phyloP scores from a whole-genome alignment of 345 rosid species.

The Mangifera indica region DNA sequence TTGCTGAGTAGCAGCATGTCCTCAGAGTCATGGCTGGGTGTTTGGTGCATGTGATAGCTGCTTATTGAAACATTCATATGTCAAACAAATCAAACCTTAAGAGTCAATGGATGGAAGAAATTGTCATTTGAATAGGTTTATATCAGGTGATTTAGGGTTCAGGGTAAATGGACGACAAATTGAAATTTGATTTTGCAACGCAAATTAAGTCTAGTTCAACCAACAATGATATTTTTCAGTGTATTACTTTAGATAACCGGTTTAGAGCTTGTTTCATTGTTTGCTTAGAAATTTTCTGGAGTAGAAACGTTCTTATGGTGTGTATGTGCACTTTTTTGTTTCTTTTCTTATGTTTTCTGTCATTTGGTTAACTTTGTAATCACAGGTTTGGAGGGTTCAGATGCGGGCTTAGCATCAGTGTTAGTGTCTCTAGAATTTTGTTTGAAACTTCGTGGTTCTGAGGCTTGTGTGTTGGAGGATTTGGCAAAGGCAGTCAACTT shows the following conservation, averaged over 20 bases:
- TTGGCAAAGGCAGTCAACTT: slow-evolving; percentile 81
- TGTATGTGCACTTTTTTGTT: slow-evolving; percentile 30
- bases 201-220: too few relatives aligned
- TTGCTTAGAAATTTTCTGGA: not conserved
- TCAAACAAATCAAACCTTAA: not conserved
- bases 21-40: too few relatives aligned
- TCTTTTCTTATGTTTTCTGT: not conserved
- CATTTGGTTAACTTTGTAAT: slow-evolving; percentile 9
- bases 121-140: not conserved
- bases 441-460: slow-evolving; percentile 88
- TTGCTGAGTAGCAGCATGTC: too few relatives aligned
- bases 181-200: not conserved
- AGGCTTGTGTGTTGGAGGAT: slow-evolving; percentile 86
- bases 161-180: not conserved
- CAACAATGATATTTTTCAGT: not conserved
- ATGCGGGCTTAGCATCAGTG: slow-evolving; percentile 83
- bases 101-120: not conserved
- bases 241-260: not conserved
- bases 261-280: not conserved
- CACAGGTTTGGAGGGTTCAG: slow-evolving; percentile 86
- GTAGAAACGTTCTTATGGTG: not conserved
- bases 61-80: not conserved
- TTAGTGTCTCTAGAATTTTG: slow-evolving; percentile 89
- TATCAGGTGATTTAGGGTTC: not conserved
- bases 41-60: too few relatives aligned